These are phyloP conservation scores for Boletus albobrunnescens DNA, from an alignment of 1,284 basidiomycete species.

Conservation along the genomic window DNA sequence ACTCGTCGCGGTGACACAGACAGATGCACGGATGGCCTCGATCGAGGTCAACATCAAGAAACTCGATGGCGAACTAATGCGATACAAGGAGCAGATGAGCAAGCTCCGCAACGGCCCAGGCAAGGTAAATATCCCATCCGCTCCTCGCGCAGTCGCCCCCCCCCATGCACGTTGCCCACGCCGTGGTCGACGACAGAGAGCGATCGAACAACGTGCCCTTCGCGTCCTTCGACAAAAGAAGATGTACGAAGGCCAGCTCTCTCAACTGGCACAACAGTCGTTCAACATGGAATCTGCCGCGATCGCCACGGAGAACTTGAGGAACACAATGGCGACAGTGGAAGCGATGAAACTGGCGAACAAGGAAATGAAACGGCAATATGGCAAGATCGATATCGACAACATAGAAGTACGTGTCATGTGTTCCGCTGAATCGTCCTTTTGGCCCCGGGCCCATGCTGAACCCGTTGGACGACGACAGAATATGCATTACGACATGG, in stretches of 20 bases:
- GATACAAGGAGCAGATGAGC: conserved; percentile 96
- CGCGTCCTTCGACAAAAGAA: conserved; percentile 93
- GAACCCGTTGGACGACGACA: conserved; percentile 33
- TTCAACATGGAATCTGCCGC: conserved; percentile 99
- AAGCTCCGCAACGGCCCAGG: conserved; percentile 93
- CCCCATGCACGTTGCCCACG: no score
- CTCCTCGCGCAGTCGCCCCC: no score
- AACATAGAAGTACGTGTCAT: conserved; percentile 84
- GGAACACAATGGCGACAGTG: conserved; percentile 99
- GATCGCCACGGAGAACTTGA: conserved; percentile 93
- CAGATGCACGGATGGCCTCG: conserved; percentile 83
- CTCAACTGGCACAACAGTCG: conserved; percentile 90
- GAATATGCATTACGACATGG: conserved; percentile 97
- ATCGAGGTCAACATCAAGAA: conserved; percentile 98
- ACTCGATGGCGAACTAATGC: conserved; percentile 86
- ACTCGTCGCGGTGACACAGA: conserved; percentile 44
- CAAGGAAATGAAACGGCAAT: conserved; percentile 95
- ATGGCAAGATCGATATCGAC: conserved; percentile 96
- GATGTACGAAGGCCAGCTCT: conserved; percentile 92
- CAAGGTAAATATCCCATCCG: no score
- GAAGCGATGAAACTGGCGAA: conserved; percentile 98
- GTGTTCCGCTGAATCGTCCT: background rate
- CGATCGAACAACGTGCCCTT: conserved; percentile 93
- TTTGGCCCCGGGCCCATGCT: background rate
- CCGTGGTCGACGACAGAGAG: conserved; percentile 60